phyloP scores from a whole-genome alignment of 1,284 basidiomycete genomes.

The Volvariella volvacea region DNA sequence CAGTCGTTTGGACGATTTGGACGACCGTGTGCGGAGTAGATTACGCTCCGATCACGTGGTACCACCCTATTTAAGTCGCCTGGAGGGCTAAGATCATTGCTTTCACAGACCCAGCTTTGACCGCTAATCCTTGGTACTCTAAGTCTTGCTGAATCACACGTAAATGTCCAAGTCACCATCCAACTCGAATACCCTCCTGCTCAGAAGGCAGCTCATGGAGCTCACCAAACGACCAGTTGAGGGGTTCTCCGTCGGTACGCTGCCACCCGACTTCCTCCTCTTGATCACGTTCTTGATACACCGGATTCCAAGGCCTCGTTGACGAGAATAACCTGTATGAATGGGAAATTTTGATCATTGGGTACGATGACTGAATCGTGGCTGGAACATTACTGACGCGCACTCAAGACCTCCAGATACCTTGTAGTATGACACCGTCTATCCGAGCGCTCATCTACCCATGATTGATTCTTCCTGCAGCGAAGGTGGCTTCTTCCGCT shows the following conservation, averaged over 20 bases:
- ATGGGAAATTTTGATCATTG: slow-evolving; percentile 92
- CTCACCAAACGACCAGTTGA: slow-evolving; percentile 87
- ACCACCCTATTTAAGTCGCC: slow-evolving; percentile 11
- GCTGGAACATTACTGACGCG: slow-evolving; percentile 11
- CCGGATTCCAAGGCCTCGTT: slow-evolving; percentile 61
- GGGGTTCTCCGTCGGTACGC: slow-evolving; percentile 84
- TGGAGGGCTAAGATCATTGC: slow-evolving; percentile 4
- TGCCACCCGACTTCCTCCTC: slow-evolving; percentile 17
- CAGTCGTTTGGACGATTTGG: too few species aligned
- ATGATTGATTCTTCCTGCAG: slow-evolving; percentile 28
- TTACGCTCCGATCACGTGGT: slow-evolving; percentile 14
- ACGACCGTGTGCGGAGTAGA: too few species aligned
- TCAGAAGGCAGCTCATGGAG: slow-evolving; percentile 78
- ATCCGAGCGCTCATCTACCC: slow-evolving; percentile 2
- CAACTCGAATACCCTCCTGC: slow-evolving; percentile 62
- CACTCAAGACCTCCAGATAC: slow-evolving; percentile 75
- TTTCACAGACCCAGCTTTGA: slow-evolving; percentile 3
- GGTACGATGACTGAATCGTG: slow-evolving; percentile 45
- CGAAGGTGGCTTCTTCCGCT: slow-evolving; percentile 92
- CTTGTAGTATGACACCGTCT: slow-evolving; percentile 57
- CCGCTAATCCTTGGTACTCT: too few species aligned
- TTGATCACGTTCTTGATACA: slow-evolving; percentile 14
- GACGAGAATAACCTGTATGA: slow-evolving; percentile 91
- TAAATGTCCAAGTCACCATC: slow-evolving; percentile 43
- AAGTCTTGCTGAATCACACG: too few species aligned